Evolutionary conservation across 2,329 filamentous ascomycete species (phyloP), one percentile per base, ranked within the genome.

Genomic region (Hortaea werneckii): DNA sequence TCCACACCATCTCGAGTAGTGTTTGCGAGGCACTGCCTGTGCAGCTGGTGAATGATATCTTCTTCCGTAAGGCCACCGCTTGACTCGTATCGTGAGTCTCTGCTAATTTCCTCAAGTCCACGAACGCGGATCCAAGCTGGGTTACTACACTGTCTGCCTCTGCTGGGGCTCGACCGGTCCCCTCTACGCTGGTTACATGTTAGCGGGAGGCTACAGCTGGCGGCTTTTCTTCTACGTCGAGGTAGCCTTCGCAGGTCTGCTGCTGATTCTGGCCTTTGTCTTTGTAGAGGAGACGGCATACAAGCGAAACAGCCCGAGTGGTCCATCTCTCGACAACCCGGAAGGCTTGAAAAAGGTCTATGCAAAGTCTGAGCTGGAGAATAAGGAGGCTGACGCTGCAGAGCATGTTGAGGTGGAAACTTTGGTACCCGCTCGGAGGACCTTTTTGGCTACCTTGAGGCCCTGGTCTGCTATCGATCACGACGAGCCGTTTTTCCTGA

Each of bases 221-320:
- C 67, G 73, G 11, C 69, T 80, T 0, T 80, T 76, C 64, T 80
- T 80, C 65, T 79, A 79, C 56, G 76, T 80, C 44, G 71, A 74
- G 50, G 69, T 77, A 41, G 77, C 75, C 2, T 79, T 80, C 43
- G 68, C 72, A 1, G 62, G 61, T 6, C 60, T 59, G 5, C 57
- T 65, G 41, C 62, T 66, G 48, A 62, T 77, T 38, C 52, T 73
- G 6, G 68, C 73, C 0, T 77, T 80, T 55, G 63, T 80, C 48
- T 75, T 80, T 54, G 75, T 79, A 49, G 77, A 80, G 51, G 78
- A 82, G 56, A 77, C 76, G 5, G 71, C 72, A 10, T 81, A 80
- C 51, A 63, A 62, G 43, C 54, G 58, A 34, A 47, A 52, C 38
- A 30, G 45, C 6, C 40, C 46, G 7, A 43, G 37, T n/a, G 41